Evolutionary conservation across 1,284 basidiomycete genomes (phyloP), one percentile per base, ranked within the genome.

Genomic region (Papiliotrema nemorosa): DNA sequence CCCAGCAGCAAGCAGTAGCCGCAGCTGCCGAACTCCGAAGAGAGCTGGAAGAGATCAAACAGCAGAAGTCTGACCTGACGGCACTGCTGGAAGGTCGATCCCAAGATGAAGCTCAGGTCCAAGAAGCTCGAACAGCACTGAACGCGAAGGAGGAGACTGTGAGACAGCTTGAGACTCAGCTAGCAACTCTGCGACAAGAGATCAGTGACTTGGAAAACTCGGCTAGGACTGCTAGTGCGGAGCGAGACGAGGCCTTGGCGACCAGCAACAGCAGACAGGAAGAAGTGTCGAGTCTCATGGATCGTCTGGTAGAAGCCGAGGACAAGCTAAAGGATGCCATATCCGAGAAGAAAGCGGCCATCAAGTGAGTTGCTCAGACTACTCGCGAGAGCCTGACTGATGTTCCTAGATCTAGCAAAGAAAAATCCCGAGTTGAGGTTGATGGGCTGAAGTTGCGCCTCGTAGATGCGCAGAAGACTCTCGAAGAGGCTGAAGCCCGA

Each of bases 401-500:
- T 25, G 7, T 5, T 9, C 35, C n/a, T n/a, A 47, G 45, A 24
- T 37, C 24, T 21, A 27, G 26, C 45, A 47, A 38, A 26, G 45
- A 47, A n/a, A 47, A 47, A 31, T 29, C 20, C 24, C 33, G 35
- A 10, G 35, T 25, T 12, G 45, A 47, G 20, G 22, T 22, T 3
- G 45, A 47, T n/a, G 20, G 20, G 16, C 43, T 63, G n/a, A 50
- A 53, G 27, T 51, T 57, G 14, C 48, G 45, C 35, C 53, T 62
- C 22, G 58, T 57, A 26, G 59, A 60, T 37, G 47, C 58, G 27
- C 51, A 55, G 18, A 27, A 50, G 4, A 50, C 55, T 18, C 41
- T 59, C 9, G 47, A n/a, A 3, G 24, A 42, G n/a, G 36, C 52
- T 2, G 34, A 44, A n/a, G 41, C 51, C 2, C n/a, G 43, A 3